Base-by-base conservation (phyloP, 2,329 filamentous ascomycete species). In the Colletotrichum cordylinicola region DNA sequence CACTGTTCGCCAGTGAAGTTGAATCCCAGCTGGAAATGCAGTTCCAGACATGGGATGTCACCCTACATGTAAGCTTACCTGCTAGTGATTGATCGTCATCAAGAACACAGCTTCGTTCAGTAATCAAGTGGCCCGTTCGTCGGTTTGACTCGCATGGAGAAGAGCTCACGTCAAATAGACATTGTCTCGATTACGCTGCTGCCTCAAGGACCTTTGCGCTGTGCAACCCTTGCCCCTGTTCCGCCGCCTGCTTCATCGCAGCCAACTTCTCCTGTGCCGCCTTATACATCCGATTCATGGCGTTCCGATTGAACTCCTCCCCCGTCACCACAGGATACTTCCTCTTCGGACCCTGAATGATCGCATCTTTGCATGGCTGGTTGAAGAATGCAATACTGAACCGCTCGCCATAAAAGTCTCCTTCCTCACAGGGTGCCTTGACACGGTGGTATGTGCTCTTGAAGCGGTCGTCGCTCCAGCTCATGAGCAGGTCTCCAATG, bases 61-160 rank as follows among this genome's bases (percentile, higher is more conserved):
- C 29, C 29, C 29, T 27, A 27, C 24, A 27, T 27, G 24, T 27
- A 29, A 7, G 29, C 29, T 29, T 7, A 6, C 29, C 29, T 7
- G 29, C 2, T 2, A 29, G 8, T 8, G 2, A 29, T 29, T 29
- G 29, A 29, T 5, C 29, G 29, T 29, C 6, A 6, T 29, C 6
- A 8, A 8, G 29, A 8, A 43, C 8, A 10, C 37, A 43, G 18
- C 9, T 43, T 43, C 16, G 37, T 3, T 8, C 4, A 16, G 16
- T 3, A 8, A 16, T 43, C 18, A n/a, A 43, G 1, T 5, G 8
- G 39, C 8, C 0, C n/a, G 16, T 43, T 43, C 1, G 1, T 43
- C 18, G 18, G 10, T 43, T 43, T 29, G 6, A 8, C 8, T 29
- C 7, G 6, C 2, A 29, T 29, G 29, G 29, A 29, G 29, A 8